These are phyloP conservation scores for Penicillium paxilli DNA, from an alignment of 495 filamentous ascomycete genomes.

Conservation along the genomic window DNA sequence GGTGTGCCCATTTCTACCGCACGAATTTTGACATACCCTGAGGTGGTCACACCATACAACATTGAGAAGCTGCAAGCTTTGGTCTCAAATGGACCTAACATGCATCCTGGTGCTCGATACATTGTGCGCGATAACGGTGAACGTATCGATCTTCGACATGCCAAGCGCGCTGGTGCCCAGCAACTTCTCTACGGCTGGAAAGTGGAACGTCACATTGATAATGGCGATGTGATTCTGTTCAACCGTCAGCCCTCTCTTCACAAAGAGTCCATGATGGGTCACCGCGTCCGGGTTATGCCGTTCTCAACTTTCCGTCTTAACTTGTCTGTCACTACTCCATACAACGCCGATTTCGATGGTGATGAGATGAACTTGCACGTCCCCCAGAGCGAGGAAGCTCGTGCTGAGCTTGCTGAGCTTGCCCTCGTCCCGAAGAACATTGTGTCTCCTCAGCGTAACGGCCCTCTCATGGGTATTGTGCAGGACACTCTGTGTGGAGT, in stretches of 20 bases:
- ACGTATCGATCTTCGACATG: constrained; percentile 89
- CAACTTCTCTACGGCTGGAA: constrained; percentile 95
- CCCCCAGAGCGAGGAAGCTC: constrained; percentile 92
- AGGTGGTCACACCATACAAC: constrained; percentile 97
- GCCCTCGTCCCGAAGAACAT: constrained; percentile 97
- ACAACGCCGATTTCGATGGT: constrained; percentile 99
- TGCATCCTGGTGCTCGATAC: constrained; percentile 93
- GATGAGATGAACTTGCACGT: constrained; percentile 99
- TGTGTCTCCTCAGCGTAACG: constrained; percentile 95
- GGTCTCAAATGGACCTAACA: constrained; percentile 89
- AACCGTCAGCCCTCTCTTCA: constrained; percentile 98
- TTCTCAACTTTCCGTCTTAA: constrained; percentile 98
- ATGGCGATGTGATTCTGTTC: constrained; percentile 98
- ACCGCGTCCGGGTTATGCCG: constrained; percentile 95
- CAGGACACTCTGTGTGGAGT: constrained; percentile 96
- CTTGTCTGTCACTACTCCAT: constrained; percentile 94
- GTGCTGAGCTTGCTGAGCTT: constrained; percentile 88
- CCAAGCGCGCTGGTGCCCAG: constrained; percentile 79
- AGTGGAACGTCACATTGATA: constrained; percentile 91
- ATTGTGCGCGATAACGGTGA: constrained; percentile 90
- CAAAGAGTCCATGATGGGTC: constrained; percentile 99
- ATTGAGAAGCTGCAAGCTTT: constrained; percentile 85
- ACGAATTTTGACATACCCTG: constrained; percentile 87
- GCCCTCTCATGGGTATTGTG: constrained; percentile 98
- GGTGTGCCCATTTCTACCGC: constrained; percentile 92